A percentile compares a stretch with the other conserved stretches of the same genome.
Conservation (phyloP, 2,329 filamentous ascomycete genomes). For the Cladosporium oxysporum region DNA sequence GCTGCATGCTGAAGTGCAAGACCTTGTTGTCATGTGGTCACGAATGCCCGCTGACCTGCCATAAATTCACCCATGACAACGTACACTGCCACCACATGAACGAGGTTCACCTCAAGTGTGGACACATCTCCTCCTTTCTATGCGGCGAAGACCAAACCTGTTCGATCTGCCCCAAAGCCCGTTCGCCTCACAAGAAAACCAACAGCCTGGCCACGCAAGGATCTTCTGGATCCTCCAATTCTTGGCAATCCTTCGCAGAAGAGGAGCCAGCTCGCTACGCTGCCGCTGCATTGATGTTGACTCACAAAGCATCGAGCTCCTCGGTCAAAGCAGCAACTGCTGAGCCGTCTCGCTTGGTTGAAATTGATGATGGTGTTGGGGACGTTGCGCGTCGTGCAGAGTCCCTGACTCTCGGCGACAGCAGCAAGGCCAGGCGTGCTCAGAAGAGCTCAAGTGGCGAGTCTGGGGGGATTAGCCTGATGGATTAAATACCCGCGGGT, state of each 20-base stretch:
- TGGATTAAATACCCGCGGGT: background rate
- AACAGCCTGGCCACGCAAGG: background rate
- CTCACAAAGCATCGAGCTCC: background rate
- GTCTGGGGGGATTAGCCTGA: background rate
- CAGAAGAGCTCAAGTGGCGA: background rate
- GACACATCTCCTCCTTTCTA: conserved; percentile 39
- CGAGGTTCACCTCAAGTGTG: conserved; percentile 39
- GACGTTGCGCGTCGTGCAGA: background rate
- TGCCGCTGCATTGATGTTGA: background rate
- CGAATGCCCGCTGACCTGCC: conserved; percentile 53
- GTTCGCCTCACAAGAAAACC: background rate
- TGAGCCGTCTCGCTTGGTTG: conserved; percentile 1
- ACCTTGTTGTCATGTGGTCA: conserved; percentile 54
- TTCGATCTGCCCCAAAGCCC: conserved; percentile 22
- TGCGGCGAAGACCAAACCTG: conserved; percentile 41
- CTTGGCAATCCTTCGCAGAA: conserved; percentile 26
- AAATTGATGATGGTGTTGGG: background rate
- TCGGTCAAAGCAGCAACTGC: background rate
- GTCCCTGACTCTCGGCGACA: background rate
- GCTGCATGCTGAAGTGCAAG: conserved; percentile 53
- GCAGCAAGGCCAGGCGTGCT: background rate
- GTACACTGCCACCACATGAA: conserved; percentile 38
- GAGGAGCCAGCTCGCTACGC: conserved; percentile 23
- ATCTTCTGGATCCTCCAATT: conserved; percentile 17
- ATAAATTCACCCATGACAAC: conserved; percentile 46